Base-by-base conservation (phyloP, 1,139 yeast species). In the Kodamaea alishanica region DNA sequence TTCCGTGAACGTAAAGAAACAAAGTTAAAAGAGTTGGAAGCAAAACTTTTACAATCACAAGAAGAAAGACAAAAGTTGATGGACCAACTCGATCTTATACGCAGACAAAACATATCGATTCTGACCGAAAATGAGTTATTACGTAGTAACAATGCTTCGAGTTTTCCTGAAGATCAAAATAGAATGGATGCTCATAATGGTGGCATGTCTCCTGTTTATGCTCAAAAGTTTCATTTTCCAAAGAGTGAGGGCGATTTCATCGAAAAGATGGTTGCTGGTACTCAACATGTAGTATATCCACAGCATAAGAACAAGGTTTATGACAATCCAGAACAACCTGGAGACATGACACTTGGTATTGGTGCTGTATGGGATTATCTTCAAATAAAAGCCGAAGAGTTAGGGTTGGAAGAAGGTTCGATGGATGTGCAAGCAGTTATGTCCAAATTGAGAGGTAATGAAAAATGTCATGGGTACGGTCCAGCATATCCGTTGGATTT, bases 361-460 rank as follows among this genome's bases (percentile, higher is more conserved):
- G 81, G 88, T 8, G 92, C 92, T 1, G 81, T 85, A 1, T 87
- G 96, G 95, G 92, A 87, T 54, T 84, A 83, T 52, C 58, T 84
- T 32, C 71, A 67, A 46, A 61, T 70, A 11, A 67, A 73, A 44
- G 67, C 70, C n/a, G 70, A 68, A 33, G 70, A 70, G 37, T 56
- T 55, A 30, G 60, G 61, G 35, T 73, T 77, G 43, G 75, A 75
- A 33, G 68, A 65, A 38, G 61, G 65, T 35, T 69, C 69, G 8
- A 60, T 82, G 37, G 87, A 85, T 56, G 67, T 84, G 35, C 64
- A 70, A 15, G 66, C 61, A 29, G 77, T 87, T 1, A 80, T 86
- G 81, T 55, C 60, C 15, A 61, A 59, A 32, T 66, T 87, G 40
- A 76, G 70, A 53, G 95, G 92, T 1, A 58, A 73, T 37, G 95